Conservation (phyloP, 1,284 basidiomycete genomes). For the Fomitopsis pinicola region DNA sequence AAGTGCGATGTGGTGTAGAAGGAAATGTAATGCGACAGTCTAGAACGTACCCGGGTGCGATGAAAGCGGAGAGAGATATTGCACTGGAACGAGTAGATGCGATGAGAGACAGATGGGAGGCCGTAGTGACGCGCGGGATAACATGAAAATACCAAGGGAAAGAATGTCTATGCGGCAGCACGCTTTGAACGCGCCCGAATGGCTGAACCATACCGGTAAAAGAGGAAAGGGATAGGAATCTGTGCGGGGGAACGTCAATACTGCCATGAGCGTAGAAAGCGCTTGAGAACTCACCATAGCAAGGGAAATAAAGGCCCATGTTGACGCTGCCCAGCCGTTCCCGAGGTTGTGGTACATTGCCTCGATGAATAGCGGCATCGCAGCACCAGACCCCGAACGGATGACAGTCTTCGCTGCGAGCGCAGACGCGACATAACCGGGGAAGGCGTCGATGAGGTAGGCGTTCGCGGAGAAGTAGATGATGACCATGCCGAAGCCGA, state of each 20-base stretch:
- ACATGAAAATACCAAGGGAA: neutral
- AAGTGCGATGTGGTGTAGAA: neutral
- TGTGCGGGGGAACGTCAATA: constrained; percentile 15
- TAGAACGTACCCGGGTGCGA: neutral
- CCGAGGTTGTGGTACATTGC: constrained; percentile 46
- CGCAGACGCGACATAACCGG: constrained; percentile 64
- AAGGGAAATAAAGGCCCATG: constrained; percentile 35
- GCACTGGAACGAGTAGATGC: neutral
- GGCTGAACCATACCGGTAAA: constrained; percentile 18
- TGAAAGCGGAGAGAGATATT: neutral
- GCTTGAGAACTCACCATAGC: constrained; percentile 27
- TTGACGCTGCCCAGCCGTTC: constrained; percentile 48
- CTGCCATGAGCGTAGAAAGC: constrained; percentile 42
- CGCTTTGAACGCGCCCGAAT: constrained; percentile 21
- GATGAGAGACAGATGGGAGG: neutral
- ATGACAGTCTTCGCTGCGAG: constrained; percentile 70
- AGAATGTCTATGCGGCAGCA: constrained; percentile 13
- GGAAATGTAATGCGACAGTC: neutral
- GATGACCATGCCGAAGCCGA: constrained; percentile 39
- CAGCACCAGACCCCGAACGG: constrained; percentile 60
- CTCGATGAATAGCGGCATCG: constrained; percentile 65
- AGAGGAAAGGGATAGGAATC: constrained; percentile 22
- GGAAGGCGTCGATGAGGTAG: constrained; percentile 60
- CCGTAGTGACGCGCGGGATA: neutral
- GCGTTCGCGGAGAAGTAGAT: constrained; percentile 34